Base-by-base conservation (phyloP, 2,329 filamentous ascomycete genomes). In the Calonectria pauciramosa region DNA sequence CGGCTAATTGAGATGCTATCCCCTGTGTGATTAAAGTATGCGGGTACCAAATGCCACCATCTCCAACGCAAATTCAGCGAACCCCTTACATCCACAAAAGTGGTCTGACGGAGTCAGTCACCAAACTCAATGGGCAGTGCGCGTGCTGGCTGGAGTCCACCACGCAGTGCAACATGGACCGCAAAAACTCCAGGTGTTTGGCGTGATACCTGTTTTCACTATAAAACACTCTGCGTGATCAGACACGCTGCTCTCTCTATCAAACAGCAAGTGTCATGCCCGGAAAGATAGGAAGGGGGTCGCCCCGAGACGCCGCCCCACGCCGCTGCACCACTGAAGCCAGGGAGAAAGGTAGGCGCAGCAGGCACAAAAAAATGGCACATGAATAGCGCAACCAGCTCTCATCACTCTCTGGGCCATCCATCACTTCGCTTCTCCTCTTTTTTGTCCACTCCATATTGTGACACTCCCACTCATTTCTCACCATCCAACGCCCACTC, bases 381-480 rank as follows among this genome's bases (percentile, higher is more conserved):
- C 72, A 79, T 78, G 72, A 77, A 77, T 76, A 77, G 70, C 75
- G 71, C 71, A 75, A 70, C 75, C 54, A 30, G 14, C 38, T 34
- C 34, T 70, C 49, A 44, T 60, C 41, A 32, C 49, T 26, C 32
- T 44, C 51, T 64, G 26, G 38, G 41, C 68, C 64, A 51, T 44
- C 44, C 65, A 44, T 26, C 54, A n/a, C 34, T 28, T 44, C 38
- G 67, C 67, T 69, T 77, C 67, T 65, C 71, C 73, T 74, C 49
- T 66, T 63, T 68, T 69, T 74, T 54, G 65, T 73, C 71, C 60
- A 65, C 60, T 65, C 41, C 38, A 26, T 65, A 49, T 47, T 49
- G 60, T 49, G 60, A 65, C 60, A 34, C 60, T 65, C 38, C 38
- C 60, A 44, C 60, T 65, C 38, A 65, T 65, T 65, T 65, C 60